phyloP scores from a whole-genome alignment of 2,329 filamentous ascomycete species.

The Sclerotinia sclerotiorum region DNA sequence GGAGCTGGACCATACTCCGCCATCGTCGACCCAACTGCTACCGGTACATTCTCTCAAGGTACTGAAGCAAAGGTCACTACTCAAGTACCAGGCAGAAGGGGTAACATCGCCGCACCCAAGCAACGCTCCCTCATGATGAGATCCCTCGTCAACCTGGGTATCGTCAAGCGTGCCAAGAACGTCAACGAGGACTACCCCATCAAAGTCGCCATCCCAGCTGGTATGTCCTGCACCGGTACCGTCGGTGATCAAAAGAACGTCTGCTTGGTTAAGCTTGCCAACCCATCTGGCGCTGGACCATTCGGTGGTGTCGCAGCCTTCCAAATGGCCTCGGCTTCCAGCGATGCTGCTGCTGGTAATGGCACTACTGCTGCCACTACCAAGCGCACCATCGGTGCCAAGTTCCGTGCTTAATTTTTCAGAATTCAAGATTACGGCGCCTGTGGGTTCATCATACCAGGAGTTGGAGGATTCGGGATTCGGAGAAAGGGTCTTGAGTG shows the following conservation, averaged over 20 bases:
- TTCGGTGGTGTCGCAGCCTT: slow-evolving; percentile 62
- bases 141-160: slow-evolving; percentile 35
- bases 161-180: slow-evolving; percentile 40
- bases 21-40: slow-evolving; percentile 62
- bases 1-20: slow-evolving; percentile 58
- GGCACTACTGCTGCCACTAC: not conserved
- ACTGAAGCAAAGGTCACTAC: slow-evolving; percentile 54
- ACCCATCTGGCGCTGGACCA: slow-evolving; percentile 58
- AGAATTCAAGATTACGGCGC: not conserved
- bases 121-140: slow-evolving; percentile 34
- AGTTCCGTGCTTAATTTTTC: slow-evolving; percentile 24
- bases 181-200: slow-evolving; percentile 47
- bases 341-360: slow-evolving; percentile 20
- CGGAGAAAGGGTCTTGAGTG: not conserved
- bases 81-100: slow-evolving; percentile 49
- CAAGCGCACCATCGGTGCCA: slow-evolving; percentile 23
- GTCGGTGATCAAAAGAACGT: slow-evolving; percentile 59
- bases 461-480: not conserved
- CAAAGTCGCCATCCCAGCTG: slow-evolving; percentile 45
- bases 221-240: slow-evolving; percentile 57
- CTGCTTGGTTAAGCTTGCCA: slow-evolving; percentile 64
- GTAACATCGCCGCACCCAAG: slow-evolving; percentile 42
- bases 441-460: not conserved
- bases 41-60: slow-evolving; percentile 50
- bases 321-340: slow-evolving; percentile 44